phyloP scores from a whole-genome alignment of 2,329 filamentous ascomycete species.

The Graphilbum fragrans region DNA sequence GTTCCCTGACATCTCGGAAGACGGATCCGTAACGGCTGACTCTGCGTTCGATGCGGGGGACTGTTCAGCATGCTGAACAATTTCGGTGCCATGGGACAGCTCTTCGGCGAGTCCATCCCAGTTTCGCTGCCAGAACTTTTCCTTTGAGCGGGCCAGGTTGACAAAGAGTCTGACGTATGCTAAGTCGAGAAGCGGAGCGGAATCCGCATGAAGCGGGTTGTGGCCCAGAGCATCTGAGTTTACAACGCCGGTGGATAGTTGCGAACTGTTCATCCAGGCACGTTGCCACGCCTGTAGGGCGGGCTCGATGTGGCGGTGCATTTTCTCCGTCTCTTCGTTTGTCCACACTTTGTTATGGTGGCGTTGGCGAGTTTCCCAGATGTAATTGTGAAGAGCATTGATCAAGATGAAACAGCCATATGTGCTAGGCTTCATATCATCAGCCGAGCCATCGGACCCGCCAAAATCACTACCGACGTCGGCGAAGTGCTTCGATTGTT shows the following conservation, averaged over 20 bases:
- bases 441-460: conserved; percentile 17
- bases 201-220: conserved; percentile 77
- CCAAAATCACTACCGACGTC: conserved; percentile 15
- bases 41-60: conserved; percentile 40
- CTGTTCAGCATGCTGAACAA: conserved; percentile 59
- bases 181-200: conserved; percentile 80
- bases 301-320: conserved; percentile 91
- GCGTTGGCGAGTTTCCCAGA: conserved; percentile 90
- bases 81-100: conserved; percentile 63
- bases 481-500: conserved; percentile 19
- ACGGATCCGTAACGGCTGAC: conserved; percentile 27
- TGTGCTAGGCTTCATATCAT: conserved; percentile 68
- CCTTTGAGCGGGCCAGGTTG: conserved; percentile 82
- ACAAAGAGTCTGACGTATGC: conserved; percentile 90
- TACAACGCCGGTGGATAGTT: conserved; percentile 45
- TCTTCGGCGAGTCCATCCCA: conserved; percentile 88
- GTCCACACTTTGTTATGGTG: conserved; percentile 87
- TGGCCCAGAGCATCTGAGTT: conserved; percentile 29
- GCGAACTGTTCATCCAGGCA: conserved; percentile 78
- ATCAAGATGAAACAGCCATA: conserved; percentile 89
- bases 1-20: conserved; percentile 21
- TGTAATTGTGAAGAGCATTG: conserved; percentile 92
- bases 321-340: conserved; percentile 81
- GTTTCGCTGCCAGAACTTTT: conserved; percentile 87
- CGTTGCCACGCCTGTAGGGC: conserved; percentile 89